Percentiles rank a stretch among this genome's conserved stretches.
phyloP scores from a whole-genome alignment of 2,329 filamentous ascomycete genomes.

The Lachnellula occidentalis region DNA sequence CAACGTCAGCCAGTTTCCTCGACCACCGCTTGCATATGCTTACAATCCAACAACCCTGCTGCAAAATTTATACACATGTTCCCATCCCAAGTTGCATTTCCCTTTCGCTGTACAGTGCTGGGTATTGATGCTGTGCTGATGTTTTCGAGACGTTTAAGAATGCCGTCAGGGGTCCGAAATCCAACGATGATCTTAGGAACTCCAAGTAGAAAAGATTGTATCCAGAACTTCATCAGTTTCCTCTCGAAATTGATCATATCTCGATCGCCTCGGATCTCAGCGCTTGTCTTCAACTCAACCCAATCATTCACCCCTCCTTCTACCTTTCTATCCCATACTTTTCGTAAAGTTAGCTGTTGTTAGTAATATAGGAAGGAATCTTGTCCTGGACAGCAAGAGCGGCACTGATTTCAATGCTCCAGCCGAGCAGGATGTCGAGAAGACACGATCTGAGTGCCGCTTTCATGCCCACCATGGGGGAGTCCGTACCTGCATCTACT shows the following conservation, averaged over 20 bases:
- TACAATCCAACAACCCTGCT: constrained; percentile 69
- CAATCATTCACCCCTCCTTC: constrained; percentile 70
- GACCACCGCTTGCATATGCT: constrained; percentile 26
- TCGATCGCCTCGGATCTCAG: constrained; percentile 59
- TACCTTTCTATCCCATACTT: constrained; percentile 74
- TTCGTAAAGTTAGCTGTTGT: constrained; percentile 27
- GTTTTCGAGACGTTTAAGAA: constrained; percentile 68
- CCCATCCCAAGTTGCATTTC: constrained; percentile 73
- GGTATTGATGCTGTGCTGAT: constrained; percentile 77
- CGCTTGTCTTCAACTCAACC: constrained; percentile 93
- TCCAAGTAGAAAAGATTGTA: constrained; percentile 89
- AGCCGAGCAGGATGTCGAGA: too few relatives aligned
- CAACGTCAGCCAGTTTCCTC: constrained; percentile 12
- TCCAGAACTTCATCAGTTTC: constrained; percentile 94
- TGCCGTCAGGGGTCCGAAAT: constrained; percentile 69
- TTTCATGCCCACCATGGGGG: not conserved
- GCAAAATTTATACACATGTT: constrained; percentile 93
- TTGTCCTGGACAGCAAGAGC: too few relatives aligned
- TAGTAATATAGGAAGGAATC: not conserved
- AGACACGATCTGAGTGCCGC: too few relatives aligned
- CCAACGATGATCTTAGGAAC: constrained; percentile 90
- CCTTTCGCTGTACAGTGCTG: constrained; percentile 60
- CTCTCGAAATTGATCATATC: constrained; percentile 75
- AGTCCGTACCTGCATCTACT: constrained; percentile 71
- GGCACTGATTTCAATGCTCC: too few relatives aligned